Conservation (phyloP, 345 rosid genomes). For the Gossypium turneri region DNA sequence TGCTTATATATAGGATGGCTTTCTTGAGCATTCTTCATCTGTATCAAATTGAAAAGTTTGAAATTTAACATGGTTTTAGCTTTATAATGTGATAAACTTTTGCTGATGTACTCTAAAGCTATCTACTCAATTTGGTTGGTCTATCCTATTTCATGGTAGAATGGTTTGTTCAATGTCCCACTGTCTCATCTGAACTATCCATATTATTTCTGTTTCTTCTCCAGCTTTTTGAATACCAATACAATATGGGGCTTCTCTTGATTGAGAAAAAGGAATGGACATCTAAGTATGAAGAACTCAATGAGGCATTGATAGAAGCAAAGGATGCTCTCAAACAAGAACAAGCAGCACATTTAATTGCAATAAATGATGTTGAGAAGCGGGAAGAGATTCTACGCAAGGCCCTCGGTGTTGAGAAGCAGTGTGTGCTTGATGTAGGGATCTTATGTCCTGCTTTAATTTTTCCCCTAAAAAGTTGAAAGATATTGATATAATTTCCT, state of each 20-base stretch:
- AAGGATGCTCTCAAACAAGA: constrained; percentile 67
- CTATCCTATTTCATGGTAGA: background rate
- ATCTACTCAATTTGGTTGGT: background rate
- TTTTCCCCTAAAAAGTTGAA: background rate
- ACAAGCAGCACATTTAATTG: constrained; percentile 64
- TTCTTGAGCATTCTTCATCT: background rate
- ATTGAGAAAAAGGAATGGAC: constrained; percentile 88
- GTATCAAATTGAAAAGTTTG: background rate
- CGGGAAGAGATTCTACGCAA: constrained; percentile 76
- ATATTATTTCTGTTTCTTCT: background rate
- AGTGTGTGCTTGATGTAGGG: constrained; percentile 83
- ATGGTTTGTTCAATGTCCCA: background rate
- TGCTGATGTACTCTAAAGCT: background rate
- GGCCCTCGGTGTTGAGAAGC: constrained; percentile 91
- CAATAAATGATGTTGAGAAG: constrained; percentile 68
- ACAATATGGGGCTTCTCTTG: constrained; percentile 89
- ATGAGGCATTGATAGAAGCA: constrained; percentile 45
- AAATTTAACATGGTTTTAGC: background rate
- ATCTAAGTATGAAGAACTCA: constrained; percentile 65
- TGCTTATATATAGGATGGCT: background rate
- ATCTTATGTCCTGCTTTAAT: background rate
- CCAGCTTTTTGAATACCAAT: constrained; percentile 92
- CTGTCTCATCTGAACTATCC: constrained; percentile 13
- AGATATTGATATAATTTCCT: background rate
- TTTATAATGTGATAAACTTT: constrained; percentile 5